Evolutionary conservation across 1,139 yeast genomes (phyloP), one percentile per base, ranked within the genome.

Genomic region (Suhomyces panamericanus): DNA sequence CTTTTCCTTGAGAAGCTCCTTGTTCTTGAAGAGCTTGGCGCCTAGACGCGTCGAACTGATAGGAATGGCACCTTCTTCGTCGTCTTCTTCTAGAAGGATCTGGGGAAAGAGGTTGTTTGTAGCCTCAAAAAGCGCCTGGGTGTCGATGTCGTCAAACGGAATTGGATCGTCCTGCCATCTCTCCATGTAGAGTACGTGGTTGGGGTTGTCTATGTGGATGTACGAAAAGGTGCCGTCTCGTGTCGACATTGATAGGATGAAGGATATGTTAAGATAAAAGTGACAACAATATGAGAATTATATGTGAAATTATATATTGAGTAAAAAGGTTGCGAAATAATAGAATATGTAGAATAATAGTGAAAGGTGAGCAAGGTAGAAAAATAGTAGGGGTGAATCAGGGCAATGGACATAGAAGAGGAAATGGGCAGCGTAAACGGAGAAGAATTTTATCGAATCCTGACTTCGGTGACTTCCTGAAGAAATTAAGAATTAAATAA

Each of bases 101-200:
- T 62, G 67, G 3, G 77, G 76, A 49, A 70, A 71, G 30, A 70
- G 50, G 33, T 49, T 56, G 12, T 69, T 52, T 1, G 75, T 68
- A 4, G 73, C 72, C 27, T 73, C 77, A 27, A 69, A 52, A 13
- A 73, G 58, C 4, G 62, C 54, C 15, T 62, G 66, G 15, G 77
- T 70, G 43, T 73, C 77, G 22, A 73, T 70, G 41, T 70, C 76
- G 48, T 72, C 75, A 47, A 59, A 72, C 1, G 76, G 72, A 28
- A 73, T 65, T 4, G 70, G 66, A 8, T 67, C 74, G 43, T 72
- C 73, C 22, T 59, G 60, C 78, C 78, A 73, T 36, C 66, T 62
- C 47, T 72, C 77, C 63, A 70, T 67, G 47, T 67, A 70, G 1
- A 70, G 52, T 14, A 72, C 75, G 48, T 69, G 75, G 56, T 71